Evolutionary conservation across 2,329 filamentous ascomycete genomes (phyloP), one percentile per base, ranked within the genome.

Genomic region (Thelonectria olida): DNA sequence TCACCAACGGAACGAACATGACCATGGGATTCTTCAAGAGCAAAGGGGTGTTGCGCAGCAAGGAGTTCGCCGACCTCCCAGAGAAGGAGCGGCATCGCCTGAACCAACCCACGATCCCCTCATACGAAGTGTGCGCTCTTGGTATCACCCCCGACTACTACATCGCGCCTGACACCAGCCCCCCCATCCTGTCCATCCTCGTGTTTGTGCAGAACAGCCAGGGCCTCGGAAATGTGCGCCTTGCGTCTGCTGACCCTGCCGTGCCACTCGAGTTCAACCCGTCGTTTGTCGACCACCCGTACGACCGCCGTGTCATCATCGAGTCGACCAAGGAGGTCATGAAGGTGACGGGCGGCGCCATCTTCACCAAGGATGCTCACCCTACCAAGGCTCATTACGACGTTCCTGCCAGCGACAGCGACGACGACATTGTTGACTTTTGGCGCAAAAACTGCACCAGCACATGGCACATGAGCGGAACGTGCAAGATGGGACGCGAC

Each of bases 1-100:
- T 64, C 2, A 62, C 61, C 1, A 27, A 50, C 6, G 64, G 64
- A 5, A 66, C 62, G 4, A 56, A 50, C 13, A 59, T 66, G 64
- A 63, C 54, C 17, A 58, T 62, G 62, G 64, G 64, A 22, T 66
- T 64, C 54, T 64, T 64, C 62, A 66, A 64, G 52, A 64, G 62
- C 44, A 23, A 60, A 3, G 54, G 22, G 4, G 62, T 66, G 15
- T 19, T 54, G 5, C 9, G 10, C 4, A 62, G 62, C 44, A 23
- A 57, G 9, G 64, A 66, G 52, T 64, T 66, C 38, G n/a, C 50
- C 1, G 23, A 51, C 1, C 48, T 66, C 0, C 51, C 58, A 1
- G n/a, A 6, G 3, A 36, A 28, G 0, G 64, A 66, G 42, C 45
- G 39, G 22, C 23, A 31, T 3, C 58, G 62, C 1, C 39, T 66